Conservation (phyloP, 768 basidiomycete genomes). For the Lactarius tabidus region DNA sequence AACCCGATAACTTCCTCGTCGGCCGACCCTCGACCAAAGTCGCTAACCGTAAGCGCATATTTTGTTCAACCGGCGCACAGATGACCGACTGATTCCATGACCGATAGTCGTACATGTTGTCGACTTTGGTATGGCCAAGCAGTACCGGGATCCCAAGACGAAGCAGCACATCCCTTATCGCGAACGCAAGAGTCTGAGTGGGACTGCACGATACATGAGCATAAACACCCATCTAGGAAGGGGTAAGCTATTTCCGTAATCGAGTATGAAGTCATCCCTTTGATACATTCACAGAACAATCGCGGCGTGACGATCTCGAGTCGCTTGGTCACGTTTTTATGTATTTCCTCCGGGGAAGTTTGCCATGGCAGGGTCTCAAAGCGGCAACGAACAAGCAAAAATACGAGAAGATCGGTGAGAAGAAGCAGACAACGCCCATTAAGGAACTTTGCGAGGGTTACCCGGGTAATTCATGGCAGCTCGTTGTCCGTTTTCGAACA, state of each 20-base stretch:
- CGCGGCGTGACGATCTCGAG: conserved; percentile 94
- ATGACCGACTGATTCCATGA: conserved; percentile 6
- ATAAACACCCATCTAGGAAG: conserved; percentile 98
- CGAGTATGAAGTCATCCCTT: conserved; percentile 13
- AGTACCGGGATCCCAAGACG: conserved; percentile 98
- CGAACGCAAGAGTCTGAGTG: conserved; percentile 94
- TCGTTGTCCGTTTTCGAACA: not conserved
- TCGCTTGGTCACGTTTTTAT: conserved; percentile 99
- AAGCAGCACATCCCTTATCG: conserved; percentile 99
- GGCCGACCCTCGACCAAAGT: conserved; percentile 91
- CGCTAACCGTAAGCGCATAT: conserved; percentile 58
- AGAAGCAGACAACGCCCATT: conserved; percentile 98
- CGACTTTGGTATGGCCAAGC: conserved; percentile 99
- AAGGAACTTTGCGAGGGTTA: conserved; percentile 95
- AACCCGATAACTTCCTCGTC: conserved; percentile 98
- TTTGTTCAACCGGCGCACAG: not conserved
- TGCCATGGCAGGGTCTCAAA: conserved; percentile 99
- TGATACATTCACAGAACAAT: conserved; percentile 58
- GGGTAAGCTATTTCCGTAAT: conserved; percentile 46
- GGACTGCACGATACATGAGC: conserved; percentile 99
- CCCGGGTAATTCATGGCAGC: conserved; percentile 58
- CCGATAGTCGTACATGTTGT: conserved; percentile 80
- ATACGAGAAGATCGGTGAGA: conserved; percentile 99
- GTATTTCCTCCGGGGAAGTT: conserved; percentile 95
- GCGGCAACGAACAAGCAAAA: conserved; percentile 99